Base-by-base conservation (phyloP, 139 green algal species). In the Chlamydomonas sp. region DNA sequence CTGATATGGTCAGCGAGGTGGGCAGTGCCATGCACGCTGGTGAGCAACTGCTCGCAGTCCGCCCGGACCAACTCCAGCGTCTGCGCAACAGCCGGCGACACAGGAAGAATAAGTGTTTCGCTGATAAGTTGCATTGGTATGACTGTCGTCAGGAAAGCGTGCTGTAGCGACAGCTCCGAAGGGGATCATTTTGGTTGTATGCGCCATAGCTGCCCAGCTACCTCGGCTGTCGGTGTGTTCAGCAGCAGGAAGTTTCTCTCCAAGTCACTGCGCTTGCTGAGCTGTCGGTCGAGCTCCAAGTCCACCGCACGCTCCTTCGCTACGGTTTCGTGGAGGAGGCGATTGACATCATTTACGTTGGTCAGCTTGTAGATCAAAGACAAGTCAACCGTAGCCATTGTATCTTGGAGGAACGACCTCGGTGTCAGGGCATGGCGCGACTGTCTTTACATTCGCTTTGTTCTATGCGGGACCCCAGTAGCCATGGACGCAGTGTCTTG, bases 241-340 rank as follows among this genome's bases (percentile, higher is more conserved):
- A 97, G 88, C 8, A 89, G 49, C 18, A 96, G 71, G n/a, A 98
- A 89, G 49, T 75, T 84, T 5, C 87, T 49, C 80, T 98, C 94
- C 71, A 98, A 69, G 4, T 95, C 88, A 1, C 20, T 85, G 1
- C 94, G 91, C 61, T 90, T 93, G 87, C 67, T 87, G 0, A 95
- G 84, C 78, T 93, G 89, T 74, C 88, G 85, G 85, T 95, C 93
- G 67, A 99, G 90, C 72, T 98, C 96, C 10, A 74, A 78, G 15
- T 99, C 97, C 15, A 99, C 95, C 4, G 90, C 78, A 0, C 96
- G 80, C 86, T 99, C 97, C 31, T 89, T 92, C 12, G 95, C 93
- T 0, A 96, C 75, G 0, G 93, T 95, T 16, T 99, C 97, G 62
- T 98, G 93, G 60, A 98, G 80, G 9, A 98, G 84, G 1, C 94